Evolutionary conservation across 1,284 basidiomycete species (phyloP), one percentile per base, ranked within the genome.

Genomic region (Fomitopsis pinicola): DNA sequence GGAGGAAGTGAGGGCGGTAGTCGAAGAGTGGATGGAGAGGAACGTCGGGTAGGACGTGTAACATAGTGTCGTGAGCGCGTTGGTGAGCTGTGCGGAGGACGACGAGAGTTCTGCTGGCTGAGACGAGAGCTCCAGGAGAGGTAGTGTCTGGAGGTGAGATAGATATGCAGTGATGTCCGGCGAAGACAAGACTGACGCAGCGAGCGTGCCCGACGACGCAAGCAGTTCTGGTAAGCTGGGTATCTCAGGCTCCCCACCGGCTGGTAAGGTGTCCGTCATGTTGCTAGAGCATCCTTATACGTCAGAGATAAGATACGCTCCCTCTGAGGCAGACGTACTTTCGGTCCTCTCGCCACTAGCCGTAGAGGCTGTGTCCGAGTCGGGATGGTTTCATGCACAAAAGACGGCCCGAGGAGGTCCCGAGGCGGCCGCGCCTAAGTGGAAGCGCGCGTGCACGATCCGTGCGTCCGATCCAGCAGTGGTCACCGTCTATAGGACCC

Each of bases 1-100:
- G 44, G 89, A 86, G 8, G 77, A 76, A 0, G 84, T 79, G 56
- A 97, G 84, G 0, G 90, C 87, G 33, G 83, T 82, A 1, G 84
- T 93, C 46, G 82, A 89, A 65, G 77, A 78, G 74, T 95, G 93
- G 10, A 95, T 82, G 10, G 90, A 88, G 62, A 96, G 83, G 70
- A 97, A 95, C 0, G 93, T 94, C 28, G 89, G 85, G 73, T 96
- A 95, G 36, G 94, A 94, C 5, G 92, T 87, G 65, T 92, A 91
- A 63, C 94, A 95, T 22, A 97, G 82, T 48, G 91, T 91, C 3
- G 91, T 94, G 65, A 97, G 81, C 63, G 94, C 94, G 56, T 90
- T 89, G 17, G 92, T 93, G 61, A 95, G 82, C 63, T 92, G 89
- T 48, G 92, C 87, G 0, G 91, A 85, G 63, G 95, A 93, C 0